Evolutionary conservation across 2,329 filamentous ascomycete species (phyloP), one percentile per base, ranked within the genome.

Genomic region (Tolypocladium cylindrosporum): DNA sequence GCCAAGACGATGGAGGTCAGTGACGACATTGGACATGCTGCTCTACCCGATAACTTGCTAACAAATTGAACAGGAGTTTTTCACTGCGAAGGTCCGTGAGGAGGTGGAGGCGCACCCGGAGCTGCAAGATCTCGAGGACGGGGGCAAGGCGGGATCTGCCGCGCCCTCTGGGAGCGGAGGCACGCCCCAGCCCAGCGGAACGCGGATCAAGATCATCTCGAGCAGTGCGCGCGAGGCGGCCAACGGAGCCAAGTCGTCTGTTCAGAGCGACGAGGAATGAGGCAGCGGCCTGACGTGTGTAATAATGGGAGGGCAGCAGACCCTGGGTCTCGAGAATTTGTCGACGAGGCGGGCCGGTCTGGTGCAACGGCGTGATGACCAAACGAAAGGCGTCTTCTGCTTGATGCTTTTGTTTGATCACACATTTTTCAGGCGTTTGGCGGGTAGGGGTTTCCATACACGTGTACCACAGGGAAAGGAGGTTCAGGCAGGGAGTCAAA

Each of bases 1-100:
- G 93, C 93, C 55, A 92, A 92, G 72, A 80, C 88, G 57, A 97
- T 99, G 74, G 90, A 96, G 82, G 91, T 96, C 77, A 77, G 86
- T 62, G 27, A 37, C 8, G 21, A 41, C 21, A 14, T 16, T 24
- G 16, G 10, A 19, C n/a, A 5, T 8, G 31, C 27, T 9, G 8
- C 21, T 13, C 21, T 8, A 24, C 14, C 31, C 3, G 16, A n/a
- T 6, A 10, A 3, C 19, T 24, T 56, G 42, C 72, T 79, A 69
- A 80, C 72, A 58, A 58, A 39, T 13, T 21, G 3, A 8, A 45
- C 52, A 86, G 84, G 77, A 81, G 69, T 84, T 79, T 68, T 85
- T 83, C 70, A 77, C 77, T 56, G 71, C 71, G 27, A 78, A 77
- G 63, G 77, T 81, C 51, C 76, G 81, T 61, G 79, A 82, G 59